Percentiles rank a stretch among this genome's conserved stretches.
Evolutionary conservation across 2,329 filamentous ascomycete genomes (phyloP).

Genomic region (Colletotrichum higginsianum): DNA sequence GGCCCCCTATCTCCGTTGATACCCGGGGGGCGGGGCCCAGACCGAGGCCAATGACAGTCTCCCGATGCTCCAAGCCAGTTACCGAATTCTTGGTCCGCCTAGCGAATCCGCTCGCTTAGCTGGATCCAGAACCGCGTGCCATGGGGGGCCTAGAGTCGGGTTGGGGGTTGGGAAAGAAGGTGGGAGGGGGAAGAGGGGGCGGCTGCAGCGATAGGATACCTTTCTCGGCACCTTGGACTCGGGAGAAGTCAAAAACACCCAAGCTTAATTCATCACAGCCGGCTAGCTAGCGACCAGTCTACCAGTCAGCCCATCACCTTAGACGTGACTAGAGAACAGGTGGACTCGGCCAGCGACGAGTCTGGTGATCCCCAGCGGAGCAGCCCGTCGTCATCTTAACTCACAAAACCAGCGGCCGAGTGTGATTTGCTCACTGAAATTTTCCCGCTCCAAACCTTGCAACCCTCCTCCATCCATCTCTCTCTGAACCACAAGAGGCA

Average conservation of each 20-base stretch:
- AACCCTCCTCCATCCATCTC: neutral
- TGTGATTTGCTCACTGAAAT: slow-evolving; percentile 15
- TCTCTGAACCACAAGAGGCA: neutral
- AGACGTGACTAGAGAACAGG: too few relatives aligned
- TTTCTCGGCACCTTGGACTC: neutral
- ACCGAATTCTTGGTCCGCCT: slow-evolving; percentile 1
- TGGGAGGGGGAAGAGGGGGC: neutral
- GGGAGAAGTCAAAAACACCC: neutral
- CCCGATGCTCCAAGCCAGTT: neutral
- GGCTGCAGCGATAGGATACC: neutral
- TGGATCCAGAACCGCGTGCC: neutral
- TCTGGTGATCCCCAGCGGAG: neutral
- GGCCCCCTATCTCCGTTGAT: slow-evolving; percentile 12
- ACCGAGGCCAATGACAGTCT: slow-evolving; percentile 8
- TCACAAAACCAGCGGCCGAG: neutral
- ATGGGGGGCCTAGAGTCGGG: too few relatives aligned
- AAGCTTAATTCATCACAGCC: neutral
- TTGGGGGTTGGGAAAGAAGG: too few relatives aligned
- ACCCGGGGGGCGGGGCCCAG: slow-evolving; percentile 10
- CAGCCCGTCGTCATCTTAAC: slow-evolving; percentile 1
- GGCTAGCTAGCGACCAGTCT: too few relatives aligned
- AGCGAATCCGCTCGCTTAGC: slow-evolving; percentile 10
- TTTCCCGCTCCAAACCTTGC: neutral
- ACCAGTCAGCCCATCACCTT: too few relatives aligned
- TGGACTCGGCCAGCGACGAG: too few relatives aligned